Percentiles rank a stretch among this genome's conserved stretches.
Evolutionary conservation across 805 yeast genomes (phyloP).

Genomic region (Kodamaea leandrae): DNA sequence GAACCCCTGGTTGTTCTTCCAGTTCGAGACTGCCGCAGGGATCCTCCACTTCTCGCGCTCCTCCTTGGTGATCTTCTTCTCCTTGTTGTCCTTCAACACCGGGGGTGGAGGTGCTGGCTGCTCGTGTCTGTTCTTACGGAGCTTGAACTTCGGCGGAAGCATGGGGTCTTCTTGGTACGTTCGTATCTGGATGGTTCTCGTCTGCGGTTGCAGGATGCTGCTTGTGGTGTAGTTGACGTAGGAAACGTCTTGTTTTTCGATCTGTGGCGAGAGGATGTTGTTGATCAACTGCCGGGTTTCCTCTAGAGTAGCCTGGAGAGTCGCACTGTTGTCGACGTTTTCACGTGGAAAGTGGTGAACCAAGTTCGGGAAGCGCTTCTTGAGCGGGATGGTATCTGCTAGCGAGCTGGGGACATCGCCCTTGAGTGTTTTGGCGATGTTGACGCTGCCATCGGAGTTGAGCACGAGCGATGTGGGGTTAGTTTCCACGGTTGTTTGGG

Average conservation of each 20-base stretch:
- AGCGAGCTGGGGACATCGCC: slow-evolving; percentile 44
- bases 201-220: slow-evolving; percentile 13
- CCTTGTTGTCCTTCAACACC: slow-evolving; percentile 46
- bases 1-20: slow-evolving; percentile 93
- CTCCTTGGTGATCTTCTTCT: slow-evolving; percentile 53
- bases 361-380: slow-evolving; percentile 38
- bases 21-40: slow-evolving; percentile 88
- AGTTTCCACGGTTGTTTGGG: slow-evolving; percentile 12
- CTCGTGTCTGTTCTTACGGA: slow-evolving; percentile 64
- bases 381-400: slow-evolving; percentile 59
- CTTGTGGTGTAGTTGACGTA: slow-evolving; percentile 20
- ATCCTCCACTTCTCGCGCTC: slow-evolving; percentile 82
- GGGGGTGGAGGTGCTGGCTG: slow-evolving; percentile 67
- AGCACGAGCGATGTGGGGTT: slow-evolving; percentile 25
- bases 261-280: slow-evolving; percentile 41
- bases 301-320: slow-evolving; percentile 45
- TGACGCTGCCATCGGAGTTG: slow-evolving; percentile 28
- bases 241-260: slow-evolving; percentile 27
- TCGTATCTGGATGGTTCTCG: slow-evolving; percentile 58
- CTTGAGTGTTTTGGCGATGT: slow-evolving; percentile 20
- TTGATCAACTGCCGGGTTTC: slow-evolving; percentile 59
- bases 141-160: slow-evolving; percentile 74
- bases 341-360: slow-evolving; percentile 39
- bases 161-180: slow-evolving; percentile 77
- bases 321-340: slow-evolving; percentile 39